Base-by-base conservation (phyloP, 345 rosid species). In the Populus pruinosa region DNA sequence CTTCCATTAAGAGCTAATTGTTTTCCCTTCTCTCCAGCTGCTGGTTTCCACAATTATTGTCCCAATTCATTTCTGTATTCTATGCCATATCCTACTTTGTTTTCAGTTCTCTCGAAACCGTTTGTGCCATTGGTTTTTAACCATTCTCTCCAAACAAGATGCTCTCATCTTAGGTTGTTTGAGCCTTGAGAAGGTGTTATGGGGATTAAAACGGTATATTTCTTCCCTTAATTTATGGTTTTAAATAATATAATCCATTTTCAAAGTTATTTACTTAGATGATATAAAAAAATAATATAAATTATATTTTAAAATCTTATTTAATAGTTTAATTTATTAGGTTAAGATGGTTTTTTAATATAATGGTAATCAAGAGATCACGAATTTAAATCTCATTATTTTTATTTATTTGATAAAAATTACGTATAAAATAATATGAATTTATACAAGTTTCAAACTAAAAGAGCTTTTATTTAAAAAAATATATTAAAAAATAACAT, bases 1-100 rank as follows among this genome's bases (percentile, higher is more conserved):
- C 82, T 44, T 79, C 82, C 78, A 44, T 63, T 74, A 44, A 69
- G 72, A 43, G 56, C 44, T 67, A 7, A 8, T 39, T 56, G 18
- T 41, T 41, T 41, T 41, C 11, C 13, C 44, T 41, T 41, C 63
- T 70, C 65, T 13, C 70, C 49, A 7, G 50, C 31, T 20, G 43
- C 36, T 33, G 33, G n/a, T 33, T 29, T 63, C 17, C 39, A 20
- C 27, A 3, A 5, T 29, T 65, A 13, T 47, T 43, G 35, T 75
- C 62, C 43, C 1, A 33, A 33, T 33, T 33, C 35, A 33, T 33
- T 33, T 33, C 36, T 33, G 36, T 33, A 33, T 33, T 33, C 36
- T 33, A 33, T 33, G 5, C 5, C 36, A 33, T 33, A 33, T 33
- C 36, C 36, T 33, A 0, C 5, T 33, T 33, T 4, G 36, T 33